Base-by-base conservation (phyloP, 2,329 filamentous ascomycete species). In the Claviceps sp. region DNA sequence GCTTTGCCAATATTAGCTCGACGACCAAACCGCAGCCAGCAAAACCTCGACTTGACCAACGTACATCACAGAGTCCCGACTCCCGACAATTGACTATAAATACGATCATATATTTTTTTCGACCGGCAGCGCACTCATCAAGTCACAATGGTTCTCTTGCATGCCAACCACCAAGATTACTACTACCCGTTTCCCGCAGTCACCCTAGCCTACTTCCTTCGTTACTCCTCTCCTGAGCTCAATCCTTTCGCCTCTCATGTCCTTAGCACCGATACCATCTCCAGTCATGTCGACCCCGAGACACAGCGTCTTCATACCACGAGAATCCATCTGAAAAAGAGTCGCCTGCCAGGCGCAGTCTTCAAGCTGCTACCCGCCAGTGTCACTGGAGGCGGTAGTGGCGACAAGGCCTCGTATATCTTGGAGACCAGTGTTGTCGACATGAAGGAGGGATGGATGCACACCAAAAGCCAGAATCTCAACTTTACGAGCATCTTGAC, bases 161-260 rank as follows among this genome's bases (percentile, higher is more conserved):
- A 81, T 66, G 79, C 77, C 51, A 82, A 79, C 60, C 81, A 78
- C 69, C 84, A 86, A 66, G 79, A 77, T 62, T 89, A 90, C 75
- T 77, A 82, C 58, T 88, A 91, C 69, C 84, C 85, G 48, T 91
- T 91, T 72, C 82, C 86, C 56, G 86, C 86, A 65, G 87, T 93
- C 56, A 88, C 86, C 48, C 83, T 93, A 67, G 87, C 87, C 70
- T 93, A 88, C 76, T 93, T 91, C 70, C 83, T 93, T 48, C 86
- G 87, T 58, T 93, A 93, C 70, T 88, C 86, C 54, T 80, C 77
- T 5, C 76, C 77, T 34, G 73, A 79, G 58, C 71, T 79, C 58
- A 93, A 91, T 63, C 87, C 87, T 6, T 90, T 91, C 71, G 84
- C 83, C 58, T 82, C 79, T 57, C 87, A 93, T 71, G 87, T 93